Conservation (phyloP, 345 rosid genomes). For the Leavenworthia alabamica region DNA sequence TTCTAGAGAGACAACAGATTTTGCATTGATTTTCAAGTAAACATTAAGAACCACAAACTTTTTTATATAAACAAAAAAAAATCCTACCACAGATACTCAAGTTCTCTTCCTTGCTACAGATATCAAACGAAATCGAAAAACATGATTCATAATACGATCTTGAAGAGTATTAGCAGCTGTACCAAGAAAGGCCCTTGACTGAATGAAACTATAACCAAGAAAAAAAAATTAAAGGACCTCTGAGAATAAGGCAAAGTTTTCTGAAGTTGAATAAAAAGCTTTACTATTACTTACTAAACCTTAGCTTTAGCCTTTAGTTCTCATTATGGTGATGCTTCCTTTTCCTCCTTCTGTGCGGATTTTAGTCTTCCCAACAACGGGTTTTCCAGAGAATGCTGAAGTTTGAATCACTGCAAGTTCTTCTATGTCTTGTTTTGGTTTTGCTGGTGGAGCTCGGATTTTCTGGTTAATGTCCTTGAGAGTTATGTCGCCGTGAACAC, state of each 20-base stretch:
- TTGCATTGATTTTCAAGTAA: background rate
- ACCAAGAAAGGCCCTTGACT: conserved; percentile 18
- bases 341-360: conserved; percentile 97
- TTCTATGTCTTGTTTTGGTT: conserved; percentile 43
- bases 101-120: conserved; percentile 1
- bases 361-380: conserved; percentile 92
- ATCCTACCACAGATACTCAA: conserved; percentile 10
- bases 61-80: conserved; percentile 27
- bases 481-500: conserved; percentile 79
- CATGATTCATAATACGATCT: background rate
- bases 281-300: background rate
- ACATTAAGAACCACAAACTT: conserved; percentile 9
- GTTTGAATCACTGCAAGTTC: conserved; percentile 66
- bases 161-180: conserved; percentile 23
- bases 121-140: conserved; percentile 20
- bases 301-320: conserved; percentile 65
- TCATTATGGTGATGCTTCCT: conserved; percentile 96
- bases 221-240: conserved; percentile 21
- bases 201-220: conserved; percentile 14
- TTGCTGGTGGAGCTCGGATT: conserved; percentile 63
- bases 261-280: background rate
- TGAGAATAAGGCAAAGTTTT: conserved; percentile 28
- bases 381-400: conserved; percentile 98
- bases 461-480: conserved; percentile 92
- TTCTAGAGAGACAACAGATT: background rate